Conservation (phyloP, 1,139 yeast genomes). For the Dujonia santamariae region DNA sequence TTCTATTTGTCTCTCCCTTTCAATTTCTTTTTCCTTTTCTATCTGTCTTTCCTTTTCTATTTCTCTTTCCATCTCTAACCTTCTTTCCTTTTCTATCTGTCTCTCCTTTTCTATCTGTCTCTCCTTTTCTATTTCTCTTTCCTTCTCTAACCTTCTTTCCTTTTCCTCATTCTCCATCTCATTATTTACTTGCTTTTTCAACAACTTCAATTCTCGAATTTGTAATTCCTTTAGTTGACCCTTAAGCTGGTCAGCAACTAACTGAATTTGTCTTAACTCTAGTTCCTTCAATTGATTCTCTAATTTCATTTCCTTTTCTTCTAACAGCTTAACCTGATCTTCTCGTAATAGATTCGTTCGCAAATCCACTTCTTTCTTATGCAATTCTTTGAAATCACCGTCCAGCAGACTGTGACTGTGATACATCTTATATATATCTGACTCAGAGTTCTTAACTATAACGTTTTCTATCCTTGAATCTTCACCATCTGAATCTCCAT, state of each 20-base stretch:
- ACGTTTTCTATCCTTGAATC: too few relatives aligned
- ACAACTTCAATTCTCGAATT: slow-evolving; percentile 8
- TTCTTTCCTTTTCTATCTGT: neutral
- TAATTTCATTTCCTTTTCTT: slow-evolving; percentile 5
- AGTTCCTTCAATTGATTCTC: slow-evolving; percentile 6
- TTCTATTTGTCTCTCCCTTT: neutral
- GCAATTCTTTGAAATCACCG: slow-evolving; percentile 7
- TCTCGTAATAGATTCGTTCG: slow-evolving; percentile 1
- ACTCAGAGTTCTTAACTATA: neutral
- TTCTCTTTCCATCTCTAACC: neutral
- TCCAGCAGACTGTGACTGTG: slow-evolving; percentile 6
- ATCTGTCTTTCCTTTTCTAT: neutral
- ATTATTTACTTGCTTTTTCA: slow-evolving; percentile 7
- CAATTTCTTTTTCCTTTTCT: neutral
- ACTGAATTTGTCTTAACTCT: slow-evolving; percentile 7
- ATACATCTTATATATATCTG: neutral
- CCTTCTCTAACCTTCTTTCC: neutral
- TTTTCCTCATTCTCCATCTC: slow-evolving; percentile 1
- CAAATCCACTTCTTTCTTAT: slow-evolving; percentile 3
- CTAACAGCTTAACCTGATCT: slow-evolving; percentile 5
- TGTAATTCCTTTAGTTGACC: slow-evolving; percentile 6
- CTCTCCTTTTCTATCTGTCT: neutral
- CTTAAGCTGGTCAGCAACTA: slow-evolving; percentile 6
- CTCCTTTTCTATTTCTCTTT: neutral
- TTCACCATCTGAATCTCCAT: neutral